These are phyloP conservation scores for Trichosanthes cucumerina DNA, from an alignment of 306 rosid species.

Conservation along the genomic window DNA sequence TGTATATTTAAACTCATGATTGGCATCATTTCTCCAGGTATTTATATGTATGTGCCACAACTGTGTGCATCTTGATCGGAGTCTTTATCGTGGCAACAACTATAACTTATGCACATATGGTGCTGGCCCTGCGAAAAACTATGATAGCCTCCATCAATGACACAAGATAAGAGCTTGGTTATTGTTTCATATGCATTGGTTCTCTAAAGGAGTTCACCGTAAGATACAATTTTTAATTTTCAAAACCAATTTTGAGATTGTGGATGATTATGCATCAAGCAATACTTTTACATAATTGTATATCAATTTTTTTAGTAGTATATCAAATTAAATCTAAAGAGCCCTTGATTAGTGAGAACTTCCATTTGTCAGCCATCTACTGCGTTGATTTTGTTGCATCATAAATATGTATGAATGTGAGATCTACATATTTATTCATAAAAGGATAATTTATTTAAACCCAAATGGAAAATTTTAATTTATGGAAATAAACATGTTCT, in stretches of 20 bases:
- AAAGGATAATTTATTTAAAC: neutral
- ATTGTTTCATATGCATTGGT: neutral
- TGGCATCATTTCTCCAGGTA: constrained; percentile 40
- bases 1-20: constrained; percentile 3
- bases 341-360: neutral
- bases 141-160: constrained; percentile 13
- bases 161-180: neutral
- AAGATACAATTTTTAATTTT: constrained; percentile 9
- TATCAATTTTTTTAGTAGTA: neutral
- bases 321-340: neutral
- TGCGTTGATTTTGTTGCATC: neutral
- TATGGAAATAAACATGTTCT: neutral
- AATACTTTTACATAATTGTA: neutral
- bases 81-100: constrained; percentile 50
- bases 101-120: constrained; percentile 42
- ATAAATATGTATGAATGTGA: neutral
- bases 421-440: neutral
- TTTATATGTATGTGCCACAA: constrained; percentile 62
- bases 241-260: neutral
- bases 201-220: neutral
- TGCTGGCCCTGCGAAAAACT: constrained; percentile 33
- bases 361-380: neutral
- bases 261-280: neutral
- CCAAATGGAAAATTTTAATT: neutral
- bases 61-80: constrained; percentile 52